A percentile compares a stretch with the other conserved stretches of the same genome.
Evolutionary conservation across 2,329 filamentous ascomycete genomes (phyloP).

Genomic region (Penicillium freii): DNA sequence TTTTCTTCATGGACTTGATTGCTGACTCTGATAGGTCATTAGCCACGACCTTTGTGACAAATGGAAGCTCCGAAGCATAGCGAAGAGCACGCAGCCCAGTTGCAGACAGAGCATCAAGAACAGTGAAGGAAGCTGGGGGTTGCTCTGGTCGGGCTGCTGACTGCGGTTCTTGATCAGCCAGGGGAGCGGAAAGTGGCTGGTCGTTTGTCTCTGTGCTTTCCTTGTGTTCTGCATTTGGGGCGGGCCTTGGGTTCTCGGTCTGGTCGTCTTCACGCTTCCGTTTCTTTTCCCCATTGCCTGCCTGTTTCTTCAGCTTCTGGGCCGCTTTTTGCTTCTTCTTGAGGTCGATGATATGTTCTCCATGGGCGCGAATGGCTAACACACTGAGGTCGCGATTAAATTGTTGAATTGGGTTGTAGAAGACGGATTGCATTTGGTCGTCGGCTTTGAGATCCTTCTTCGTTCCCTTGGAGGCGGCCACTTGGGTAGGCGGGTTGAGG

Average conservation of each 20-base stretch:
- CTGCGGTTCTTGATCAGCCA: background rate
- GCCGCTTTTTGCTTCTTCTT: constrained; percentile 52
- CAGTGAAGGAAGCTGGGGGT: constrained; percentile 61
- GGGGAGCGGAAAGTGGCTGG: background rate
- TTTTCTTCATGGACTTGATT: constrained; percentile 75
- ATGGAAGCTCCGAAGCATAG: constrained; percentile 88
- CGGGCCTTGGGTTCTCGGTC: constrained; percentile 18
- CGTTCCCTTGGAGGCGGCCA: constrained; percentile 41
- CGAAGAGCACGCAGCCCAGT: constrained; percentile 87
- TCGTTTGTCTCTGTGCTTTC: constrained; percentile 15
- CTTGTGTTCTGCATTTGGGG: constrained; percentile 21
- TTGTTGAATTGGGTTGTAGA: constrained; percentile 98
- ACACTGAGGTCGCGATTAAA: constrained; percentile 97
- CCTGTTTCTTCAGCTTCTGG: constrained; percentile 37
- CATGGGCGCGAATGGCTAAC: constrained; percentile 85
- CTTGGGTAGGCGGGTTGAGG: constrained; percentile 57
- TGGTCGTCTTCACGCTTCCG: constrained; percentile 36
- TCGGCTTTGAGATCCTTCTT: constrained; percentile 50
- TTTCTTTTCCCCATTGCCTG: constrained; percentile 37
- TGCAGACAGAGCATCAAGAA: constrained; percentile 91
- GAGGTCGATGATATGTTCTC: constrained; percentile 60
- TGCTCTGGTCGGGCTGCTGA: constrained; percentile 26
- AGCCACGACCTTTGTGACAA: constrained; percentile 75
- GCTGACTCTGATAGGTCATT: constrained; percentile 84
- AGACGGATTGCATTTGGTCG: constrained; percentile 71